phyloP scores from a whole-genome alignment of 495 filamentous ascomycete species.

The Neohortaea acidophila region DNA sequence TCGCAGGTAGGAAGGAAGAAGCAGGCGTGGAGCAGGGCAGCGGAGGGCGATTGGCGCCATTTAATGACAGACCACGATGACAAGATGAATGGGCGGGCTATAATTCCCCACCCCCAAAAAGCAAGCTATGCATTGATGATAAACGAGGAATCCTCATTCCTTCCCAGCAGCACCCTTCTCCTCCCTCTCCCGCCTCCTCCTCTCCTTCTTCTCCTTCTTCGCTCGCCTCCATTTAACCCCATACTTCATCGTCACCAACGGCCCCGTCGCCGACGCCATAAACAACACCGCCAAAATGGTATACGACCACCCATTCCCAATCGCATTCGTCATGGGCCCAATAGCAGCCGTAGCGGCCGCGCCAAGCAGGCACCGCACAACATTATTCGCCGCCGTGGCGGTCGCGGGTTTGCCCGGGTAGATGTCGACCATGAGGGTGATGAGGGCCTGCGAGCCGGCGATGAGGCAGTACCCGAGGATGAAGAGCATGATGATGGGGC shows the following conservation, averaged over 20 bases:
- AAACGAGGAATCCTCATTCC: too few relatives aligned
- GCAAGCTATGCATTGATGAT: too few relatives aligned
- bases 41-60: too few relatives aligned
- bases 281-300: constrained; percentile 30
- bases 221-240: constrained; percentile 30
- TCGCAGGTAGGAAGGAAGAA: too few relatives aligned
- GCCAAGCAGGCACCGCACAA: constrained; percentile 32
- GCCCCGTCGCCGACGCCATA: constrained; percentile 20
- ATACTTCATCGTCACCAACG: constrained; percentile 26
- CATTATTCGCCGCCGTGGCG: constrained; percentile 35
- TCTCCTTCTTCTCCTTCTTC: constrained; percentile 17
- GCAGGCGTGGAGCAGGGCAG: too few relatives aligned
- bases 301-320: constrained; percentile 36
- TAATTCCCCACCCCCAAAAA: too few relatives aligned
- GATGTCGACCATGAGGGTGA: constrained; percentile 33
- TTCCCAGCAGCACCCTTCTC: constrained; percentile 9
- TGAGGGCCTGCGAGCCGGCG: constrained; percentile 25
- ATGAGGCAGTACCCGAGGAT: constrained; percentile 28
- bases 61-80: too few relatives aligned
- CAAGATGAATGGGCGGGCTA: too few relatives aligned
- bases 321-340: constrained; percentile 28
- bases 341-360: constrained; percentile 32
- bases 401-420: constrained; percentile 30
- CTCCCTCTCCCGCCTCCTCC: constrained; percentile 7
- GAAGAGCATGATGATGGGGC: constrained; percentile 30